Evolutionary conservation across 371 early-diverging fungal species (phyloP).

Genomic region (Actinomortierella wolfii): DNA sequence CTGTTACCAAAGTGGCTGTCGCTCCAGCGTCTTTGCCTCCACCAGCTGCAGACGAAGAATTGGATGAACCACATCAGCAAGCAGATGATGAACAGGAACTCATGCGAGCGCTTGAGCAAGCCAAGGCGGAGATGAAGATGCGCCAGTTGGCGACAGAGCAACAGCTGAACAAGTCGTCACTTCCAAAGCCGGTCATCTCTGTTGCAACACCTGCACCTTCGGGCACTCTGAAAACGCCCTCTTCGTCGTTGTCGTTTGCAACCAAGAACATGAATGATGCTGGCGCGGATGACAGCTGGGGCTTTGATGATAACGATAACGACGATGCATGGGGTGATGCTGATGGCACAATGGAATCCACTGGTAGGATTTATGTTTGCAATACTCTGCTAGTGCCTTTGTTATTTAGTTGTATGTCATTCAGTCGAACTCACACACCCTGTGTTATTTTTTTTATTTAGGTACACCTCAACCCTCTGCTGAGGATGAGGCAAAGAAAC

Average conservation of each 20-base stretch:
- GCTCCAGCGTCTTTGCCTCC: too few species aligned
- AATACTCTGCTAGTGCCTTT: too few species aligned
- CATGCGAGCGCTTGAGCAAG: constrained; percentile 31
- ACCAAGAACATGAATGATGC: not conserved
- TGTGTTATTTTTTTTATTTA: too few species aligned
- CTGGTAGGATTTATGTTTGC: too few species aligned
- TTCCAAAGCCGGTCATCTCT: not conserved
- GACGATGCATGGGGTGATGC: constrained; percentile 37
- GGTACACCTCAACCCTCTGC: constrained; percentile 6
- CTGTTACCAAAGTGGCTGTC: too few species aligned
- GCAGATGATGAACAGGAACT: constrained; percentile 18
- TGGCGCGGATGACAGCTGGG: constrained; percentile 12
- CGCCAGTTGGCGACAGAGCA: constrained; percentile 16
- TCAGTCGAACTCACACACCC: too few species aligned
- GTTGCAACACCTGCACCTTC: not conserved
- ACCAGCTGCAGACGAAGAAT: not conserved
- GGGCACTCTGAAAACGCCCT: not conserved
- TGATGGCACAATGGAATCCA: not conserved
- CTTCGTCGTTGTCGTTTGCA: constrained; percentile 2
- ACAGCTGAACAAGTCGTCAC: too few species aligned
- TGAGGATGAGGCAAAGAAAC: constrained; percentile 23
- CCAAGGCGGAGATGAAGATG: constrained; percentile 38
- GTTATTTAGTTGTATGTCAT: too few species aligned
- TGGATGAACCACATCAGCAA: constrained; percentile 1
- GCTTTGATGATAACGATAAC: constrained; percentile 15